Conservation (phyloP, 306 rosid genomes). For the Dalbergia cochinchinensis region DNA sequence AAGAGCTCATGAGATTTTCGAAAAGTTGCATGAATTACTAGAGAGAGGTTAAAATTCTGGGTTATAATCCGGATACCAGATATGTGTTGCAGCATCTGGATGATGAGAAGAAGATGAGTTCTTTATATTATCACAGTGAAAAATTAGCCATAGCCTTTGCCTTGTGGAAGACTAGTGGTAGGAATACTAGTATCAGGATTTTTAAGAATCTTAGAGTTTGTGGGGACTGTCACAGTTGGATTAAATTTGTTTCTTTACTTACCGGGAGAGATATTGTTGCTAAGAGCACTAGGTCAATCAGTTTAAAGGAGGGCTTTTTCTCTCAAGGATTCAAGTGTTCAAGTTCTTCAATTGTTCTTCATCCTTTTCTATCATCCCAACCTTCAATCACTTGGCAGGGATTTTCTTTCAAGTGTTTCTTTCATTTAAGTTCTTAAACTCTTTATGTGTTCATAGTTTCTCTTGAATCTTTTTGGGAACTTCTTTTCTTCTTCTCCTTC, state of each 20-base stretch:
- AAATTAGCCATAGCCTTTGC: constrained; percentile 73
- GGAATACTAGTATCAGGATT: constrained; percentile 55
- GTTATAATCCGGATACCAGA: constrained; percentile 71
- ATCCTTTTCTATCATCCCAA: too few relatives aligned
- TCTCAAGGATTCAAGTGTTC: constrained; percentile 71
- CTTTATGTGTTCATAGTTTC: too few relatives aligned
- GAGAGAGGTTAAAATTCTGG: constrained; percentile 58
- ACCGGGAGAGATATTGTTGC: constrained; percentile 69
- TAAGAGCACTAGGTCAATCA: constrained; percentile 72
- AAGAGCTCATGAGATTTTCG: constrained; percentile 53
- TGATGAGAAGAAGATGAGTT: constrained; percentile 58
- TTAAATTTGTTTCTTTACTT: constrained; percentile 60
- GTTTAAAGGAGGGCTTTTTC: constrained; percentile 68
- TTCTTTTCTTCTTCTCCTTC: too few relatives aligned
- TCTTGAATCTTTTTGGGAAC: too few relatives aligned
- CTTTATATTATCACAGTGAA: constrained; percentile 73
- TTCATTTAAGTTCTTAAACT: too few relatives aligned
- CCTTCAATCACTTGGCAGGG: too few relatives aligned
- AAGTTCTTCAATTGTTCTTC: too few relatives aligned
- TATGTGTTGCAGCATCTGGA: constrained; percentile 70
- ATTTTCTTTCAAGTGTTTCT: too few relatives aligned
- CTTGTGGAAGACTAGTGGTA: constrained; percentile 64
- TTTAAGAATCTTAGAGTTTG: constrained; percentile 81
- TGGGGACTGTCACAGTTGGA: constrained; percentile 74
- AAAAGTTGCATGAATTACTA: constrained; percentile 53